Base-by-base conservation (phyloP, 768 basidiomycete species). In the Phylloporus arenicola region DNA sequence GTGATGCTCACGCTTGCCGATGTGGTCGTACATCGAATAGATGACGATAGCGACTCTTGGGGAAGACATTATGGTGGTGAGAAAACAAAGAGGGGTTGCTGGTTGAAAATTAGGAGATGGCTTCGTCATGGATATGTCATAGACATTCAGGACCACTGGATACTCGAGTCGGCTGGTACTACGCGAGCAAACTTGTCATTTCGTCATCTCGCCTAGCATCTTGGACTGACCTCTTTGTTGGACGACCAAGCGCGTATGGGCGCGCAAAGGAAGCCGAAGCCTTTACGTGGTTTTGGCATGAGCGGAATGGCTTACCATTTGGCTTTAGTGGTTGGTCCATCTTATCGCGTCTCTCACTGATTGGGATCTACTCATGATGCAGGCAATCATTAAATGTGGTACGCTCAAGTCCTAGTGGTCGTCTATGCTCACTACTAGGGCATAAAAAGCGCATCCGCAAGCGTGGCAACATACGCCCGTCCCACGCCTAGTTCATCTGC, bases 11-110 rank as follows among this genome's bases (percentile, higher is more conserved):
- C 88, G 38, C 59, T 78, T 77, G 52, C 74, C 77, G 65, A 89
- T 79, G 64, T 90, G 88, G 56, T 84, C 84, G 64, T 84, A 86
- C 72, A 87, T 67, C 17, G 83, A 68, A 70, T 88, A 89, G 68
- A 88, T 81, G 58, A 88, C 55, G 58, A 88, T 85, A 47, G 84
- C 84, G 55, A 87, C 67, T 56, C 65, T 78, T 22, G 86, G 84
- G 44, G 73, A 54, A 35, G 76, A 61, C 75, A 77, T 78, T 46
- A 42, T 51, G 40, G 9, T 51, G 45, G 42, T 11, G 33, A 54
- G 44, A 44, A 37, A 20, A 34, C 22, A 31, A 17, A 20, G 45
- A 50, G 39, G 47, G 20, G 33, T 16, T n/a, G n/a, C 24, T 35
- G 16, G 6, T 42, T 27, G 46, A 45, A 45, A 42, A 8, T 50